These are phyloP conservation scores for Komagataella kurtzmanii DNA, from an alignment of 805 yeast genomes.

Conservation along the genomic window DNA sequence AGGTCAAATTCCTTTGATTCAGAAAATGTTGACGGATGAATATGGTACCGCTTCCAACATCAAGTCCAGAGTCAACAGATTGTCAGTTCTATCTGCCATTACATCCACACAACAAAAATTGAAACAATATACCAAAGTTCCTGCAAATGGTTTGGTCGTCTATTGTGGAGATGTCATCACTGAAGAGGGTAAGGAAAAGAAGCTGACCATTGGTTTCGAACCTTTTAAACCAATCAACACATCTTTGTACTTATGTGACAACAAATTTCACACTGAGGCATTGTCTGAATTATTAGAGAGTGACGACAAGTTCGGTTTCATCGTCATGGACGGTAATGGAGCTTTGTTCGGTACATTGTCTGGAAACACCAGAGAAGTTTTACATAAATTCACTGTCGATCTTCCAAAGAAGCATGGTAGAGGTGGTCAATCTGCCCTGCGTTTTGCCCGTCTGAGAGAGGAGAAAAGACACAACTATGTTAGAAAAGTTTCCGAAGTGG, in stretches of 20 bases:
- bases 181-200: slow-evolving; percentile 95
- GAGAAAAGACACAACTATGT: slow-evolving; percentile 98
- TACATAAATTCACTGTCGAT: slow-evolving; percentile 94
- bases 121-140: slow-evolving; percentile 79
- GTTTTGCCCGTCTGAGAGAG: slow-evolving; percentile 98
- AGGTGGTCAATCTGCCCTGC: slow-evolving; percentile 99
- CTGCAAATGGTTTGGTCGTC: slow-evolving; percentile 87
- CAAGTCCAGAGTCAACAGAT: slow-evolving; percentile 93
- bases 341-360: slow-evolving; percentile 89
- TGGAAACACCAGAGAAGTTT: slow-evolving; percentile 93
- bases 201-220: slow-evolving; percentile 92
- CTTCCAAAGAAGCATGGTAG: slow-evolving; percentile 99
- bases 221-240: slow-evolving; percentile 99
- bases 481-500: slow-evolving; percentile 95
- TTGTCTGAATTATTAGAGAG: slow-evolving; percentile 85
- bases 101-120: slow-evolving; percentile 96
- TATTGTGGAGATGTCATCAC: slow-evolving; percentile 98
- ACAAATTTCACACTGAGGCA: slow-evolving; percentile 97
- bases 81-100: slow-evolving; percentile 91
- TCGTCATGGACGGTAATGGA: slow-evolving; percentile 99
- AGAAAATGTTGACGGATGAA: slow-evolving; percentile 92
- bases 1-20: slow-evolving; percentile 80
- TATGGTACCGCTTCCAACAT: slow-evolving; percentile 98
- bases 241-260: slow-evolving; percentile 91
- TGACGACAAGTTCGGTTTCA: slow-evolving; percentile 95